Conservation (phyloP, 2,329 filamentous ascomycete genomes). For the Raffaelea ambrosiae region DNA sequence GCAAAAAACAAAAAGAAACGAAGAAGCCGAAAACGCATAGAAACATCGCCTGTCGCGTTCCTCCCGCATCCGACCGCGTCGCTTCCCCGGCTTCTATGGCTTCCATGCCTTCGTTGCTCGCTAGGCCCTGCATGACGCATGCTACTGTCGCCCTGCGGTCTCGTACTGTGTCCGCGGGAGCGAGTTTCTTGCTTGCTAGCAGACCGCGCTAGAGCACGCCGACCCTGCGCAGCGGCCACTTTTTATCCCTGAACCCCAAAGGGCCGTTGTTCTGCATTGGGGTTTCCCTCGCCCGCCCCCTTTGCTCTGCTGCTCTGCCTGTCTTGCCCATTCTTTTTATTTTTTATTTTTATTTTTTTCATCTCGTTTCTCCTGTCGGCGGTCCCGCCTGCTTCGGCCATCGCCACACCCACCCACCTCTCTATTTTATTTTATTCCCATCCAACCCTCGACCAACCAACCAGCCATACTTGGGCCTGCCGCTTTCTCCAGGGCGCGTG, state of each 20-base stretch:
- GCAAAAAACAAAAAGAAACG: too few species aligned
- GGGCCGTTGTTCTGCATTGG: too few species aligned
- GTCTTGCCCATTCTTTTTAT: background rate
- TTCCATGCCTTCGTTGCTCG: too few species aligned
- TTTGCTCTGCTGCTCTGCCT: background rate
- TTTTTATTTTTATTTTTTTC: background rate
- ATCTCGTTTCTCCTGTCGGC: background rate
- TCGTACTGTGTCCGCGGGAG: conserved; percentile 4
- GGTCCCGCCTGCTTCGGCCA: background rate
- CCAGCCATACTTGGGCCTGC: background rate
- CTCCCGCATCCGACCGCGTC: too few species aligned
- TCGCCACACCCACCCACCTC: conserved; percentile 1
- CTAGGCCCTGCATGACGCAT: too few species aligned
- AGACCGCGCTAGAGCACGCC: background rate
- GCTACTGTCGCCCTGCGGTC: too few species aligned
- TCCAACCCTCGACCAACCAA: background rate
- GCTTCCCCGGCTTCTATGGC: too few species aligned
- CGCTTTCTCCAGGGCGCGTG: background rate
- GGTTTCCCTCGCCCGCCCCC: too few species aligned
- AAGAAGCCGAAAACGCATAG: too few species aligned
- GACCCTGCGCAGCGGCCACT: too few species aligned
- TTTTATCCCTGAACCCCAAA: too few species aligned
- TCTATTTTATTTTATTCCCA: background rate
- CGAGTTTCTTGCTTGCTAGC: background rate
- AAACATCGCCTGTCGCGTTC: too few species aligned